These are phyloP conservation scores for Eruca vesicaria DNA, from an alignment of 441 rosid species.

Conservation along the genomic window DNA sequence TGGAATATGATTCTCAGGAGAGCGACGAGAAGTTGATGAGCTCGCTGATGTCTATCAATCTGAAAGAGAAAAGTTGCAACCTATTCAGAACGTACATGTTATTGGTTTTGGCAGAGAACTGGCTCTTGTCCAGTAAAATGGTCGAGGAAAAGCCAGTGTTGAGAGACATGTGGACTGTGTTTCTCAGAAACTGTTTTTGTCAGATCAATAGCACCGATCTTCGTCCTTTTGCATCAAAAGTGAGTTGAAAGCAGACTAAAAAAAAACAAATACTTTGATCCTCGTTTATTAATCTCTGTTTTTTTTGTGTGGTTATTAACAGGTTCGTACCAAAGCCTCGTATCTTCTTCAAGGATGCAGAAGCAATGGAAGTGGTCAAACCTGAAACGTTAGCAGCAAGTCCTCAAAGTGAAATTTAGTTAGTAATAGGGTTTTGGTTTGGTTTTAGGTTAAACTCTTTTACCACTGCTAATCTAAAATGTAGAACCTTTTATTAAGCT, in stretches of 20 bases:
- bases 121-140: conserved; percentile 58
- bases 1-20: conserved; percentile 44
- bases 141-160: conserved; percentile 56
- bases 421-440: conserved; percentile 1
- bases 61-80: conserved; percentile 62
- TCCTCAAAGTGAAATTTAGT: neutral
- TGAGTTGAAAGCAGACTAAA: conserved; percentile 27
- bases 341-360: conserved; percentile 59
- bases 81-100: conserved; percentile 63
- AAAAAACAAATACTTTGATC: too few species aligned
- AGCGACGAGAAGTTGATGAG: conserved; percentile 48
- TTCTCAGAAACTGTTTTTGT: conserved; percentile 73
- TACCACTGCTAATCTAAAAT: neutral
- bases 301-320: conserved; percentile 16
- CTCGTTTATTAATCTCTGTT: neutral
- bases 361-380: conserved; percentile 18
- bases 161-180: conserved; percentile 66
- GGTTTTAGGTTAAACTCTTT: neutral
- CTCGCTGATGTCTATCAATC: conserved; percentile 51
- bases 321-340: conserved; percentile 89
- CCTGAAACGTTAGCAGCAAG: neutral
- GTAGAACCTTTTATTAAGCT: neutral
- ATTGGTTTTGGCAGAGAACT: conserved; percentile 64
- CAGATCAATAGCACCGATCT: conserved; percentile 72
- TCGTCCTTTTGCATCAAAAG: conserved; percentile 75